These are phyloP conservation scores for Binderoboletus segoi DNA, from an alignment of 1,284 basidiomycete species.

Conservation along the genomic window DNA sequence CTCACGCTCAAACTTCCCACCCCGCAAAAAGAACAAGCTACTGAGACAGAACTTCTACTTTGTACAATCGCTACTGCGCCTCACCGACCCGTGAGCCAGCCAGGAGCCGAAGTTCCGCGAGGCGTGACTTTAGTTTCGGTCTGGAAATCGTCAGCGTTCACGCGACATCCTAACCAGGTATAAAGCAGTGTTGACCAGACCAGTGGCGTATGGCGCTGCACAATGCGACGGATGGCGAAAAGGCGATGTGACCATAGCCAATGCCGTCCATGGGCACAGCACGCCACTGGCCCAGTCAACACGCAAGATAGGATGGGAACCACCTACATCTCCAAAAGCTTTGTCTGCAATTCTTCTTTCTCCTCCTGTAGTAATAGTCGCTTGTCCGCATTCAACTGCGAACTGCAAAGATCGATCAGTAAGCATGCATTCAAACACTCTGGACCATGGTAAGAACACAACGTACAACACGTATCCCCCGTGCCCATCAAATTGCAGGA, in stretches of 20 bases:
- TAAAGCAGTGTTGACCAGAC: not conserved
- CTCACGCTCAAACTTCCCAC: not conserved
- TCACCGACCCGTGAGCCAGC: constrained; percentile 16
- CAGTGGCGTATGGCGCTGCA: not conserved
- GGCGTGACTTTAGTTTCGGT: constrained; percentile 78
- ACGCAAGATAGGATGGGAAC: not conserved
- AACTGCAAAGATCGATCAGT: constrained; percentile 47
- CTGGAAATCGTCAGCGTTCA: constrained; percentile 40
- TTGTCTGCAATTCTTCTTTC: constrained; percentile 83
- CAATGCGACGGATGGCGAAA: not conserved
- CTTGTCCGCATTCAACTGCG: constrained; percentile 89
- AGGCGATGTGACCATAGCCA: not conserved
- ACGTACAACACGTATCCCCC: constrained; percentile 85
- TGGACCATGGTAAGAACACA: constrained; percentile 1
- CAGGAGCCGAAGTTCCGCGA: constrained; percentile 61
- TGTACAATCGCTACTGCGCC: not conserved
- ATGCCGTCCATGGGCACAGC: not conserved
- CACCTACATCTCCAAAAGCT: constrained; percentile 77
- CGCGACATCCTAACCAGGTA: not conserved
- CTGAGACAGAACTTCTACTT: not conserved
- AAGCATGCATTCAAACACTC: not conserved
- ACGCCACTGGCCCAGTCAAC: not conserved
- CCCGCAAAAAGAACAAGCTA: too few relatives aligned
- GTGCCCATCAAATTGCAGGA: constrained; percentile 87
- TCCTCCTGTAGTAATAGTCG: constrained; percentile 92